Percentiles rank a stretch among this genome's conserved stretches.
These are phyloP conservation scores for Tulasnella sp. DNA, from an alignment of 768 basidiomycete genomes.

Conservation along the genomic window DNA sequence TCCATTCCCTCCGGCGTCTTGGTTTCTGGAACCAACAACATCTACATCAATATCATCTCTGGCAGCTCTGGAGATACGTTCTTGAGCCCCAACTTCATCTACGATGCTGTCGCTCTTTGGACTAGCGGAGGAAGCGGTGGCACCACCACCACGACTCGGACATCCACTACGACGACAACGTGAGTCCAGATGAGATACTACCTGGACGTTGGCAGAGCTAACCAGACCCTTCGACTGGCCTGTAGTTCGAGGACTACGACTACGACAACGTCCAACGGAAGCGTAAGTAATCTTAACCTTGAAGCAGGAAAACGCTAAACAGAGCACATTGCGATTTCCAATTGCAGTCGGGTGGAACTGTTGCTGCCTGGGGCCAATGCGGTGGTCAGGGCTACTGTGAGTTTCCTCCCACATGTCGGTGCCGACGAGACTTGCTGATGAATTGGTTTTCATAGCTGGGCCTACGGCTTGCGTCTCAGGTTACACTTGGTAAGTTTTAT, in stretches of 20 bases:
- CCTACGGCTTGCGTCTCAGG: background rate
- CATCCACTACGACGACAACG: background rate
- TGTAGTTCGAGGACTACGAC: background rate
- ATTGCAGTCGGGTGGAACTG: background rate
- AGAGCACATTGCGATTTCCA: background rate
- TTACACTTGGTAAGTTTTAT: background rate
- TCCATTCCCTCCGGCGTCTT: slow-evolving; percentile 44
- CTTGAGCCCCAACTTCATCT: slow-evolving; percentile 51
- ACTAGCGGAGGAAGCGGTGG: background rate
- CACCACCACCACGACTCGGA: background rate
- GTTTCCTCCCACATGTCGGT: background rate
- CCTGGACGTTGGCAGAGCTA: background rate
- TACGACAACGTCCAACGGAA: background rate
- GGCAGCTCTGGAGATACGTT: slow-evolving; percentile 51
- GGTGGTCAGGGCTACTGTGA: background rate
- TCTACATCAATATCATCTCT: slow-evolving; percentile 51
- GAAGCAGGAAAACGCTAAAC: background rate
- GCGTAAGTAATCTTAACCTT: background rate
- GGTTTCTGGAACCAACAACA: slow-evolving; percentile 50
- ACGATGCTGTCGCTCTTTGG: slow-evolving; percentile 17
- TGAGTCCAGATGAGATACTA: background rate
- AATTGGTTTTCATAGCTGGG: background rate
- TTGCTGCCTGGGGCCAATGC: background rate
- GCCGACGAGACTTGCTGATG: background rate
- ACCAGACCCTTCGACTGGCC: background rate